Base-by-base conservation (phyloP, 345 rosid species). In the rapeseed (Brassica napus) region DNA sequence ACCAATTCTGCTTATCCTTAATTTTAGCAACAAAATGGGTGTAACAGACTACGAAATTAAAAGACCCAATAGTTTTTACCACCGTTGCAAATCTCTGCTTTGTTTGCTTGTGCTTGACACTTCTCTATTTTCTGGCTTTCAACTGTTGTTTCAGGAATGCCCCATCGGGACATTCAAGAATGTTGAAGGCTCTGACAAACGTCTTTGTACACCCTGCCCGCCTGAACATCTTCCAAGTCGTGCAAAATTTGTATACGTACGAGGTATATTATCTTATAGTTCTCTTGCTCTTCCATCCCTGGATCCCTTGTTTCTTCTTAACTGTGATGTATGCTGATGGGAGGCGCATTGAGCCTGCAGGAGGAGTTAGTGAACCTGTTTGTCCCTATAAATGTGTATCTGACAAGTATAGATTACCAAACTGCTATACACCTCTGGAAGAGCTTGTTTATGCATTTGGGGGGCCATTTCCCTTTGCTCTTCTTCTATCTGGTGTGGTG, bases 311-410 rank as follows among this genome's bases (percentile, higher is more conserved):
- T 71, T 76, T 77, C 52, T 58, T 76, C 60, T 63, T 49, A 21
- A 65, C 9, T 72, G 63, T 15, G 49, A 39, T 66, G 60, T 77
- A n/a, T 69, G 81, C 76, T 87, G 55, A 83, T 68, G 23, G 66
- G 49, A 74, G 63, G 64, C 59, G 28, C 55, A 39, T 68, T 23
- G 65, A 86, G 72, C 79, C 66, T 86, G 82, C 89, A 95, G 98
- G 98, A 47, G 98, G 99, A 81, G 97, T 91, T 66, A 79, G 79
- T 10, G 66, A 85, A 77, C 84, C 86, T 65, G 72, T 77, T 66
- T 95, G 99, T 85, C 98, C 98, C 18, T 95, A 95, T 76, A 83
- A 86, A 82, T 95, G 99, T 75, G 85, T 93, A 66, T 95, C 98
- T 28, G 93, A 91, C 59, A 91, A 90, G 78, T 95, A 95, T 78